Percentiles rank a stretch among this genome's conserved stretches.
These are phyloP conservation scores for Chara braunii DNA, from an alignment of 139 green algal species.

Conservation along the genomic window DNA sequence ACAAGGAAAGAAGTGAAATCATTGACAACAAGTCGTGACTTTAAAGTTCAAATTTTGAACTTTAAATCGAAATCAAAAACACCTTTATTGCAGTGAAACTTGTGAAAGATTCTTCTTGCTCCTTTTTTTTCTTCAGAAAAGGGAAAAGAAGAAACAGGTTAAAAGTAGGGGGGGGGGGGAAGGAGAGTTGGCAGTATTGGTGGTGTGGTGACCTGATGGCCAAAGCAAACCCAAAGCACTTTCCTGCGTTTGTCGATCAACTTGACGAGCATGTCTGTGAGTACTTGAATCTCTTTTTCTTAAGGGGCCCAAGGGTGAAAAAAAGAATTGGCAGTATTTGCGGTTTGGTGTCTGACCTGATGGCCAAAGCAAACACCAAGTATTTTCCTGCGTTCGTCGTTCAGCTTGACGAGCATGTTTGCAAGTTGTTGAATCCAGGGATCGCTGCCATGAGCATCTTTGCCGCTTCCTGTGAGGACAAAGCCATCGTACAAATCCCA, in stretches of 20 bases:
- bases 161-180: not conserved
- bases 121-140: too few relatives aligned
- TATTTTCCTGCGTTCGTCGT: not conserved
- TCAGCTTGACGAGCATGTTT: not conserved
- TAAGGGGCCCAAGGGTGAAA: too few relatives aligned
- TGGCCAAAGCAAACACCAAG: slow-evolving; percentile 27
- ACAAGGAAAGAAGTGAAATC: too few relatives aligned
- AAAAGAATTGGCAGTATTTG: not conserved
- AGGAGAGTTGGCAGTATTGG: not conserved
- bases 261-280: not conserved
- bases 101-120: too few relatives aligned
- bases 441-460: slow-evolving; percentile 21
- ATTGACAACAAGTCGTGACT: too few relatives aligned
- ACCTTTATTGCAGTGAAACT: too few relatives aligned
- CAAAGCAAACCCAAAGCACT: slow-evolving; percentile 26
- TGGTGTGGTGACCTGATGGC: slow-evolving; percentile 21
- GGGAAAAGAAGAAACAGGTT: not conserved
- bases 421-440: slow-evolving; percentile 7
- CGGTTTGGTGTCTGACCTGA: slow-evolving; percentile 1
- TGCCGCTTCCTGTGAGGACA: slow-evolving; percentile 16
- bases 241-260: not conserved
- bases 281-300: slow-evolving; percentile 1
- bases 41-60: too few relatives aligned
- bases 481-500: slow-evolving; percentile 29
- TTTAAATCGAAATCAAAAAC: too few relatives aligned